A percentile compares a stretch with the other conserved stretches of the same genome.
phyloP scores from a whole-genome alignment of 208 protist species.

The Acanthamoeba triangularis region DNA sequence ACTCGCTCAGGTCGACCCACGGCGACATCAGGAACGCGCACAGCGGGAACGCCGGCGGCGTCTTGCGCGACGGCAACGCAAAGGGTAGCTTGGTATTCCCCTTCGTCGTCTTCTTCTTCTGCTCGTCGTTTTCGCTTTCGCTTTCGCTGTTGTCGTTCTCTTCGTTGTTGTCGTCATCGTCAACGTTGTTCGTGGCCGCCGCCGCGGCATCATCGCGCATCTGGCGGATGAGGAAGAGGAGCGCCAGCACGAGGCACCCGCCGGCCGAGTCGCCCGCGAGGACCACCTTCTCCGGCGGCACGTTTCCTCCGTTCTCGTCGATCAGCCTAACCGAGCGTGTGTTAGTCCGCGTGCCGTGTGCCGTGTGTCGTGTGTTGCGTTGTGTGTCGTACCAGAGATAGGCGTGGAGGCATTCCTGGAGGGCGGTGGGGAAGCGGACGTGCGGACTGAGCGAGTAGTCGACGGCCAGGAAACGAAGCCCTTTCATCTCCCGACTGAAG shows the following conservation, averaged over 20 bases:
- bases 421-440: slow-evolving; percentile 66
- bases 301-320: slow-evolving; percentile 61
- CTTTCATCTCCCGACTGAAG: slow-evolving; percentile 74
- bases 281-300: slow-evolving; percentile 48
- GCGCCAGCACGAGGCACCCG: slow-evolving; percentile 33
- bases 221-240: slow-evolving; percentile 59
- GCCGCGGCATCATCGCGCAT: slow-evolving; percentile 39
- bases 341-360: background rate
- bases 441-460: slow-evolving; percentile 68
- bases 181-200: background rate
- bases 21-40: slow-evolving; percentile 70
- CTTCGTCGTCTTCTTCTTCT: background rate
- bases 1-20: slow-evolving; percentile 70
- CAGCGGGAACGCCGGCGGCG: slow-evolving; percentile 35
- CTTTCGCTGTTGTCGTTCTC: background rate
- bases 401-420: slow-evolving; percentile 66
- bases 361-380: background rate
- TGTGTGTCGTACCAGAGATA: slow-evolving; percentile 17
- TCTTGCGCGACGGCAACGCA: slow-evolving; percentile 44
- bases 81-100: slow-evolving; percentile 28
- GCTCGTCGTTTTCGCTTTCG: background rate
- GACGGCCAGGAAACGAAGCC: slow-evolving; percentile 71
- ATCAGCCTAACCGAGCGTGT: background rate
- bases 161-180: background rate
- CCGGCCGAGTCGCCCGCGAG: slow-evolving; percentile 66